Base-by-base conservation (phyloP, 2,329 filamentous ascomycete species). In the Aureobasidium mangrovei region DNA sequence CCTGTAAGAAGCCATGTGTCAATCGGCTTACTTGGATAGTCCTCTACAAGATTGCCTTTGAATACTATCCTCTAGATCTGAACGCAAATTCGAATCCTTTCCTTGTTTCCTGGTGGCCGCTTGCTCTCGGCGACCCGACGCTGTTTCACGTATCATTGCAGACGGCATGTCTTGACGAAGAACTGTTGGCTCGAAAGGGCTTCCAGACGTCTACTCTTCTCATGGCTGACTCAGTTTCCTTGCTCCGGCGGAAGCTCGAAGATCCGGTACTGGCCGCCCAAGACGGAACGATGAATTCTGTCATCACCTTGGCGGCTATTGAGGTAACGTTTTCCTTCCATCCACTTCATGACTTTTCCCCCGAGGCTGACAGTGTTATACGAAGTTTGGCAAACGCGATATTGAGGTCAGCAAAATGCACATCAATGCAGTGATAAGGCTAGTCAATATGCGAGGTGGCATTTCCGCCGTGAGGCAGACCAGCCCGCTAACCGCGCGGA, bases 21-120 rank as follows among this genome's bases (percentile, higher is more conserved):
- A 3, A 7, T 6, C 33, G 4, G 18, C 49, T 53, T 12, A 44
- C 9, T 10, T 4, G 27, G 3, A 2, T 12, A 53, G 49, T 53
- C 28, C 49, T 53, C 12, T 24, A 29, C 18, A 53, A 53, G 5
- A 53, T 53, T 7, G 49, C 49, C 32, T 53, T 53, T 32, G 40
- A 53, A 27, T 53, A 53, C 49, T 53, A 53, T 26, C 49, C 49
- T 45, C 41, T 53, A 2, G 49, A 53, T n/a, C 7, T 45, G 41
- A 32, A 45, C 26, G 10, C 32, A 38, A 29, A 5, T 8, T 45
- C 49, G 1, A 53, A 53, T 39, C 49, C 49, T 0, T 53, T 53
- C 5, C 41, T 53, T 3, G 32, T 45, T 2, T 53, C 49, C 4
- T 53, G 49, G 49, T 53, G 49, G 49, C 49, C 48, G n/a, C 41